Evolutionary conservation across 2,329 filamentous ascomycete species (phyloP), one percentile per base, ranked within the genome.

Genomic region (Fusarium fracticaudum): DNA sequence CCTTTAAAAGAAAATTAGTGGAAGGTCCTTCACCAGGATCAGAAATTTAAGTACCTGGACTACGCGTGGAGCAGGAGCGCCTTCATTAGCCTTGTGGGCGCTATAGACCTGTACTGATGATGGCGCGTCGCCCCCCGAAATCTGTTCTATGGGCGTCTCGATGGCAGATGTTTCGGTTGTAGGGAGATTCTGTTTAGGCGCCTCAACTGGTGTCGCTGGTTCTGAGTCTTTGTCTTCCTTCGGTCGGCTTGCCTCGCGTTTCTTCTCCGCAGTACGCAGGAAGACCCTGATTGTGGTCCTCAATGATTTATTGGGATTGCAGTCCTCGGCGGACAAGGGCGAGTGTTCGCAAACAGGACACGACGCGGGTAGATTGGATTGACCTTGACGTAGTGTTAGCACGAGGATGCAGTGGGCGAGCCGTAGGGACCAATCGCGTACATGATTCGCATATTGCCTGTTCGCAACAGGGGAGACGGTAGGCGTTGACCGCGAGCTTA

Each of bases 331-430:
- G 35, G 94, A 94, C 67, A 99, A 89, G 0, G 96, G 96, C 29
- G 91, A 93, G 81, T 99, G 96, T 73, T 95, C 93, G 88, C 96
- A 99, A 67, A 98, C 93, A 5, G 96, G 96, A 79, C 96, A 99
- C 50, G 92, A 92, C 17, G 92, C 89, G 18, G 93, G 91, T 15
- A 97, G 87, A 33, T 91, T 91, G 13, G 90, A 87, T 83, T 97
- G 94, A 82, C 94, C 91, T 96, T 75, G 76, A 41, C 57, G 45
- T 44, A 66, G 60, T 71, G 67, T 76, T 47, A 76, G 73, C 35
- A 67, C 20, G n/a, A 22, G 59, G 26, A 31, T 33, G 40, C 14
- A 15, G 12, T 37, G 31, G 20, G 37, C 31, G 40, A 26, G 24
- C 24, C 45, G 37, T 40, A 26, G 31, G 53, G 35, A 43, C 4